Percentiles rank a stretch among this genome's conserved stretches.
Evolutionary conservation across 805 yeast species (phyloP).

Genomic region (Kuraishia cidri): DNA sequence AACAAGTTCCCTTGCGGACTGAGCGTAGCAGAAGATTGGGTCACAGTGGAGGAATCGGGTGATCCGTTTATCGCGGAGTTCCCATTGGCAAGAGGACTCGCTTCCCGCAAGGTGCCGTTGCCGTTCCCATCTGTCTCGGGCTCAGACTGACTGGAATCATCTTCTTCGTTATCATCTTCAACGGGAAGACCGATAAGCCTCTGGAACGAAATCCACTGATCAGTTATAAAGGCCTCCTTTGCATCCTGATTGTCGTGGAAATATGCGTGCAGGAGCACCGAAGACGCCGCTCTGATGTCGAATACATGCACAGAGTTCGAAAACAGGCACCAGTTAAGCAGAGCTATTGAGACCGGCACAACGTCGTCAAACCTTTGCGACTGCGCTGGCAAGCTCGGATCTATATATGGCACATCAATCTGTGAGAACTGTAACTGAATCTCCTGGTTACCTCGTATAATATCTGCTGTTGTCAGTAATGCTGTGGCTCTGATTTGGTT

Average conservation of each 20-base stretch:
- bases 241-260: conserved; percentile 56
- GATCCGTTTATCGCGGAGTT: neutral
- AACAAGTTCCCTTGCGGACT: conserved; percentile 52
- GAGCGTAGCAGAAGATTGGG: neutral
- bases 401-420: conserved; percentile 89
- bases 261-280: conserved; percentile 56
- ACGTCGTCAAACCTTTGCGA: conserved; percentile 22
- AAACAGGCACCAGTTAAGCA: conserved; percentile 75
- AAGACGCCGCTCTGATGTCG: conserved; percentile 71
- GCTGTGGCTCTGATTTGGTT: conserved; percentile 60
- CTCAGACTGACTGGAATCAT: conserved; percentile 1
- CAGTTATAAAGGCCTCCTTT: conserved; percentile 51
- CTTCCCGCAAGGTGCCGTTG: conserved; percentile 1
- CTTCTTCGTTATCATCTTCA: conserved; percentile 2
- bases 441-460: conserved; percentile 56
- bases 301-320: conserved; percentile 80
- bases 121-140: neutral
- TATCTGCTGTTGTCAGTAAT: conserved; percentile 66
- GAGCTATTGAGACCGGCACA: conserved; percentile 65
- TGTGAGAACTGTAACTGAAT: conserved; percentile 67
- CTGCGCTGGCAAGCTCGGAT: conserved; percentile 36
- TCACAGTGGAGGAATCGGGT: too few species aligned
- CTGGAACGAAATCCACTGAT: conserved; percentile 47
- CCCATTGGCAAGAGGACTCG: neutral
- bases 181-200: conserved; percentile 11